Base-by-base conservation (phyloP, 768 basidiomycete species). In the Termitomyces sp. region DNA sequence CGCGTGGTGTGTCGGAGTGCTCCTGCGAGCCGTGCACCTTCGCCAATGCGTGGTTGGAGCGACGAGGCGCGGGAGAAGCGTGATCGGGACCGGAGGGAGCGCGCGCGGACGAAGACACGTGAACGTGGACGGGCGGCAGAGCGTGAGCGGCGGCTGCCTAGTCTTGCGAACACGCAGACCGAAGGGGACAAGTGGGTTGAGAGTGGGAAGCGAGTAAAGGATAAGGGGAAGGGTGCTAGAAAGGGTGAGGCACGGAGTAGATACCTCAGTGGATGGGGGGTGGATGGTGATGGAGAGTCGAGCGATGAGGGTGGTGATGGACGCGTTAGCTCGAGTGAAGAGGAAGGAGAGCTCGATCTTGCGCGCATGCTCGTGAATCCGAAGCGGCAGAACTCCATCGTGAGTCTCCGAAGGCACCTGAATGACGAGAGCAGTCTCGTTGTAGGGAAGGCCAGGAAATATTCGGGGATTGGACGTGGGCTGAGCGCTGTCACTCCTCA, bases 361-460 rank as follows among this genome's bases (percentile, higher is more conserved):
- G 84, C 87, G 16, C 79, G 80, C 27, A 78, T 91, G 55, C 82
- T 91, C 36, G 82, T 88, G 27, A 87, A 83, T 8, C 79, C 89
- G 20, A 88, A 84, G 67, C 77, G 89, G 27, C 89, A 91, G 66
- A 80, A 85, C 58, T 89, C 88, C 18, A 90, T 91, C 61, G 82
- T 77, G 63, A 89, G 88, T 67, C 72, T 91, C 56, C 76, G 88
- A 56, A 85, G 76, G 59, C 88, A 89, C 64, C 74, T 91, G 32
- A 52, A 53, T 1, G 60, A 58, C 26, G 45, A 60, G 43, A 61
- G 16, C 36, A 39, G 56, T 40, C 61, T 58, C 1, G 62, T 63
- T 20, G 56, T 55, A 24, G 57, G 57, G n/a, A 65, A 61, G 26
- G 27, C 65, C 40, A 63, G 55, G 58, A 61, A 60, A 30, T 48